Evolutionary conservation across 352 stramenopile species (phyloP), one percentile per base, ranked within the genome.

Genomic region (Phytophthora fragariaefolia): DNA sequence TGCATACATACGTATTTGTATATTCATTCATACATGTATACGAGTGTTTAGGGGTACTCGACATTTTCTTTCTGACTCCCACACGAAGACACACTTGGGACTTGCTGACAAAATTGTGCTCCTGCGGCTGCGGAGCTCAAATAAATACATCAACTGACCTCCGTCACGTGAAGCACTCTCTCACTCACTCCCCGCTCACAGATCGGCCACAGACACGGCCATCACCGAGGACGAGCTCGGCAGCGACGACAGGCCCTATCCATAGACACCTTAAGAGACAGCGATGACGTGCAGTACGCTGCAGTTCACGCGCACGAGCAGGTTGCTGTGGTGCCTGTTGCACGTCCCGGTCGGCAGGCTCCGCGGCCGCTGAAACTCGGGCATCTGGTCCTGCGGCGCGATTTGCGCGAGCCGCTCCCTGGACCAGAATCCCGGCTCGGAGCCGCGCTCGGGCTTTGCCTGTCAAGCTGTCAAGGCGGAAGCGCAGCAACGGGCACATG

Each of bases 231-330:
- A 72, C 42, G 66, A 83, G 45, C 56, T 80, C 54, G 69, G 76
- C 28, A 80, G 60, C n/a, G 62, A 78, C 30, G 71, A 80, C 60
- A 77, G n/a, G n/a, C n/a, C n/a, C n/a, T n/a, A n/a, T n/a, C n/a
- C n/a, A n/a, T n/a, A n/a, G n/a, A n/a, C n/a, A n/a, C n/a, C n/a
- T n/a, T n/a, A n/a, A n/a, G n/a, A n/a, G n/a, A n/a, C n/a, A n/a
- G n/a, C n/a, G n/a, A n/a, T n/a, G n/a, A n/a, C n/a, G n/a, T n/a
- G n/a, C n/a, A n/a, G n/a, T n/a, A n/a, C n/a, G n/a, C n/a, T n/a
- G n/a, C n/a, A n/a, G n/a, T n/a, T n/a, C n/a, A n/a, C n/a, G n/a
- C n/a, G n/a, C n/a, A n/a, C n/a, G n/a, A n/a, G n/a, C n/a, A n/a
- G n/a, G n/a, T n/a, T n/a, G n/a, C n/a, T n/a, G n/a, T n/a, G n/a